phyloP scores from a whole-genome alignment of 2,329 filamentous ascomycete species.

The Apiospora pterosperma region DNA sequence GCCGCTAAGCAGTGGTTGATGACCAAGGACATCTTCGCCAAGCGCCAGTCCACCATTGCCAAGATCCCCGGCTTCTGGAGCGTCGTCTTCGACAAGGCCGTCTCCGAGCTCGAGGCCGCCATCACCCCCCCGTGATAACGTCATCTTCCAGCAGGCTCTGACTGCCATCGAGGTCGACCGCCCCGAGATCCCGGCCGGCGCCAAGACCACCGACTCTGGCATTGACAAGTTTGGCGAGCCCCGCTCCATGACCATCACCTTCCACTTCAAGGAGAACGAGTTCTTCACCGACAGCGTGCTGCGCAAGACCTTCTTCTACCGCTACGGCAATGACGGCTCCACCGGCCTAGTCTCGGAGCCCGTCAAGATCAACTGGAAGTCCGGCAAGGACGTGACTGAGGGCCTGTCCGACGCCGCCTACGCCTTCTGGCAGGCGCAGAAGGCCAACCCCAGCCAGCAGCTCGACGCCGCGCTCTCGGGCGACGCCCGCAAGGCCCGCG shows the following conservation, averaged over 20 bases:
- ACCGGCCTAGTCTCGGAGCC: conserved; percentile 64
- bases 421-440: conserved; percentile 54
- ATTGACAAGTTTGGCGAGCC: conserved; percentile 50
- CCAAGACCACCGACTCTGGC: conserved; percentile 27
- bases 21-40: conserved; percentile 43
- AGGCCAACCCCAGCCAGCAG: conserved; percentile 33
- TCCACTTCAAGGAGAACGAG: conserved; percentile 56
- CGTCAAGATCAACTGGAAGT: conserved; percentile 64
- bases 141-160: conserved; percentile 54
- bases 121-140: conserved; percentile 57
- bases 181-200: conserved; percentile 33
- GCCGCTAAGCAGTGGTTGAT: conserved; percentile 29
- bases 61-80: conserved; percentile 67
- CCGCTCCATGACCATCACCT: conserved; percentile 55
- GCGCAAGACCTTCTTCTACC: conserved; percentile 66
- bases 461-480: conserved; percentile 27
- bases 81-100: conserved; percentile 58
- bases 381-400: conserved; percentile 60
- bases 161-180: conserved; percentile 49
- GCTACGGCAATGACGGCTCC: conserved; percentile 54
- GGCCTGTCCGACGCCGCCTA: conserved; percentile 60
- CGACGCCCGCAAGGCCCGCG: conserved; percentile 22
- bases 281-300: conserved; percentile 59
- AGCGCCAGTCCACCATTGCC: conserved; percentile 54
- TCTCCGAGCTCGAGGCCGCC: conserved; percentile 59